Percentiles rank a stretch among this genome's conserved stretches.
These are phyloP conservation scores for Curvularia hawaiiensis DNA, from an alignment of 2,329 filamentous ascomycete genomes.

Conservation along the genomic window DNA sequence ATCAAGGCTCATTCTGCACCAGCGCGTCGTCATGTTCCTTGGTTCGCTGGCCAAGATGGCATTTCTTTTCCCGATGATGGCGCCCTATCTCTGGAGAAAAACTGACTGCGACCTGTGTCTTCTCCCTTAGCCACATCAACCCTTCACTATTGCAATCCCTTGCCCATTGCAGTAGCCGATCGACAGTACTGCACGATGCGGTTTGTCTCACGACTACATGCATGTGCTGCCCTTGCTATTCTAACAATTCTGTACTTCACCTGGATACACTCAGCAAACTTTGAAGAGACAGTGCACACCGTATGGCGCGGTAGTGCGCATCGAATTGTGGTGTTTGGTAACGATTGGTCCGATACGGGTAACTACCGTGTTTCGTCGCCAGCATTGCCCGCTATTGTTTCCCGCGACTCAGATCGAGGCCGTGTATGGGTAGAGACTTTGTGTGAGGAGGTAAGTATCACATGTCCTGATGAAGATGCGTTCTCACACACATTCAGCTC, in stretches of 20 bases:
- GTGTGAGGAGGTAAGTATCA: slow-evolving; percentile 44
- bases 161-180: background rate
- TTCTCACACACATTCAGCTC: slow-evolving; percentile 36
- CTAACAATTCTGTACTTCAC: slow-evolving; percentile 38
- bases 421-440: slow-evolving; percentile 45
- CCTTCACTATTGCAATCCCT: background rate
- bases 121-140: slow-evolving; percentile 5
- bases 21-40: slow-evolving; percentile 32
- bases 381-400: slow-evolving; percentile 23
- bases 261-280: slow-evolving; percentile 36
- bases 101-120: slow-evolving; percentile 21
- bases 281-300: slow-evolving; percentile 35
- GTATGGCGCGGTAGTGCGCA: slow-evolving; percentile 36
- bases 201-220: slow-evolving; percentile 39
- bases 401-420: slow-evolving; percentile 38
- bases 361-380: slow-evolving; percentile 42
- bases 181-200: slow-evolving; percentile 29
- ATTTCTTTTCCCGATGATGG: slow-evolving; percentile 13
- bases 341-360: slow-evolving; percentile 48
- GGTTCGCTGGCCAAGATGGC: slow-evolving; percentile 20
- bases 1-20: slow-evolving; percentile 8
- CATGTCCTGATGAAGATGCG: background rate
- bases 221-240: slow-evolving; percentile 30
- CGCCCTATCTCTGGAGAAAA: slow-evolving; percentile 19
- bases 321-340: slow-evolving; percentile 47